Conservation (phyloP, 345 rosid species). For the Corymbia maculata region DNA sequence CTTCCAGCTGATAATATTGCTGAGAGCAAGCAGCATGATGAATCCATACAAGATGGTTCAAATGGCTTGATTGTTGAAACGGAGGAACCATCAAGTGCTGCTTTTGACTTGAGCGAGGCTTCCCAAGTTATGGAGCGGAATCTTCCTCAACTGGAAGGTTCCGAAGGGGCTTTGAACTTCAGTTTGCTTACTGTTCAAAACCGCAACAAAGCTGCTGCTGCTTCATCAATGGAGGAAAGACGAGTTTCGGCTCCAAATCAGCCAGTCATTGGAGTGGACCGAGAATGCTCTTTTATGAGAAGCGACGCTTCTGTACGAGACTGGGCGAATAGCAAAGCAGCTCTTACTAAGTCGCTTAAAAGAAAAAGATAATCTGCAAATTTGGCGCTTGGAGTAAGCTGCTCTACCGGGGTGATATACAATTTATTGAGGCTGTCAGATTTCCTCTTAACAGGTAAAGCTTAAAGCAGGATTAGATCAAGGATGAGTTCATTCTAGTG, state of each 20-base stretch:
- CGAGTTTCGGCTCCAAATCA: neutral
- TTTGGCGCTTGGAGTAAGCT: neutral
- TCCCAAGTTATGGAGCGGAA: neutral
- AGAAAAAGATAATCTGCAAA: constrained; percentile 14
- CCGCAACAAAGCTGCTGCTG: constrained; percentile 3
- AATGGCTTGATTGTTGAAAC: neutral
- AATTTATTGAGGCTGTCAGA: neutral
- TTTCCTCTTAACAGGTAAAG: neutral
- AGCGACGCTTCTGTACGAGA: constrained; percentile 61
- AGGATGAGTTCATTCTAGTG: neutral
- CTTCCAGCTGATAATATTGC: neutral
- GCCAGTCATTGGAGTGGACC: constrained; percentile 20
- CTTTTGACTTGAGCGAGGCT: neutral
- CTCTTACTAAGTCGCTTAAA: constrained; percentile 39
- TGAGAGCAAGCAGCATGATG: neutral
- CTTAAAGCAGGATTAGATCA: neutral
- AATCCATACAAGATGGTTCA: neutral
- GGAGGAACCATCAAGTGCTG: neutral
- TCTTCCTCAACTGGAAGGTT: neutral
- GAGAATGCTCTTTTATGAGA: constrained; percentile 66
- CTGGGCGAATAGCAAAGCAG: constrained; percentile 62
- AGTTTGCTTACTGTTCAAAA: neutral
- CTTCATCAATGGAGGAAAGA: constrained; percentile 7
- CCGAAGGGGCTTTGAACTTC: neutral
- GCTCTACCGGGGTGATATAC: neutral